Evolutionary conservation across 2,329 filamentous ascomycete genomes (phyloP).

Genomic region (Aspergillus pseudotamarii): DNA sequence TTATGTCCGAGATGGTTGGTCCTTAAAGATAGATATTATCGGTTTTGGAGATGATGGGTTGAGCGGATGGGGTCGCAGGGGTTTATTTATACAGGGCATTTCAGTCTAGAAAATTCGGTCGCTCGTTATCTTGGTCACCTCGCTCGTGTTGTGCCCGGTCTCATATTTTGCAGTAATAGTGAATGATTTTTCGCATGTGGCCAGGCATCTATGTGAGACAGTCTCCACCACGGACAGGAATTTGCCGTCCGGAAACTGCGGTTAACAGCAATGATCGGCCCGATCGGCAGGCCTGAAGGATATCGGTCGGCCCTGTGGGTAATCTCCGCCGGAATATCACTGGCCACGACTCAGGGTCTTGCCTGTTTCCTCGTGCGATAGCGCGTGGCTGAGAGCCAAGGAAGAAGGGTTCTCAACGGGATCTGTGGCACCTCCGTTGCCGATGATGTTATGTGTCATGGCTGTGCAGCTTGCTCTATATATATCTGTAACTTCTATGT

Average conservation of each 20-base stretch:
- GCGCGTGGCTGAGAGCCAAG: background rate
- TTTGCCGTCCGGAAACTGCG: background rate
- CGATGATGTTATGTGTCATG: background rate
- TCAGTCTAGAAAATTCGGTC: background rate
- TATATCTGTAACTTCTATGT: background rate
- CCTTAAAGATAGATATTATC: background rate
- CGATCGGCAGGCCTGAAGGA: background rate
- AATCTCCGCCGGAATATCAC: background rate
- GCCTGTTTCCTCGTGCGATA: background rate
- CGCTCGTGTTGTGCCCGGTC: background rate
- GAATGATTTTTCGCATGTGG: background rate
- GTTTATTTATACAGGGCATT: background rate
- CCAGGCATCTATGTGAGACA: background rate
- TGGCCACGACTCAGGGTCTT: background rate
- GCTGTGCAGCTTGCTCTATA: slow-evolving; percentile 1
- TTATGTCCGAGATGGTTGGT: background rate
- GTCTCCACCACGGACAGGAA: background rate
- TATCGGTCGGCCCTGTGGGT: background rate
- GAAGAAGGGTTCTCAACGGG: background rate
- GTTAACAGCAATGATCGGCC: slow-evolving; percentile 2
- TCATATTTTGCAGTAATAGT: background rate
- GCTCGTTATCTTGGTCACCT: background rate
- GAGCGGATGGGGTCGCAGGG: background rate
- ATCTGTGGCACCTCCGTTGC: background rate
- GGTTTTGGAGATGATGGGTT: background rate